Evolutionary conservation across 371 early-diverging fungal species (phyloP).

Genomic region (Conidiobolus incongruus): DNA sequence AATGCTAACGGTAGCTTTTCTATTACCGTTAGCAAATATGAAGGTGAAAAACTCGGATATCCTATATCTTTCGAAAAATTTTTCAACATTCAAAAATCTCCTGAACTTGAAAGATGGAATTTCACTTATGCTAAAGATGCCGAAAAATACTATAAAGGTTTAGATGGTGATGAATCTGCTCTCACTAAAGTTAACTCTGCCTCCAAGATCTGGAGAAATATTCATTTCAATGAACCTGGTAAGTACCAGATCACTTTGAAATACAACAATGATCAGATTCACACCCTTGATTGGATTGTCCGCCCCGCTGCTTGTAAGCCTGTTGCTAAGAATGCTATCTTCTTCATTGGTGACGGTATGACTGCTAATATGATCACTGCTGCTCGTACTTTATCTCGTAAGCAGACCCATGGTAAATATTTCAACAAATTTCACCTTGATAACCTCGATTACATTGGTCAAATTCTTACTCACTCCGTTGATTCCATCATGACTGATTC

Average conservation of each 20-base stretch:
- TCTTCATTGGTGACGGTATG: too few relatives aligned
- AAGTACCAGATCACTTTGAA: slow-evolving; percentile 25
- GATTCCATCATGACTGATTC: slow-evolving; percentile 52
- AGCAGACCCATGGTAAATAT: slow-evolving; percentile 26
- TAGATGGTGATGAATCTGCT: slow-evolving; percentile 8
- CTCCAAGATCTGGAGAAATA: slow-evolving; percentile 28
- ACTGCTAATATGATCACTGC: too few relatives aligned
- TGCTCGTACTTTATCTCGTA: too few relatives aligned
- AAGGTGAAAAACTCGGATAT: slow-evolving; percentile 5
- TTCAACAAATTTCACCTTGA: slow-evolving; percentile 31
- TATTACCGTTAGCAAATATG: slow-evolving; percentile 8
- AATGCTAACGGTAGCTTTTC: slow-evolving; percentile 6
- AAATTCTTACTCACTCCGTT: slow-evolving; percentile 39
- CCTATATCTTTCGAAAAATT: slow-evolving; percentile 15
- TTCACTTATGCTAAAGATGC: too few relatives aligned
- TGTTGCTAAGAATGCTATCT: too few relatives aligned
- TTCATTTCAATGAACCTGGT: slow-evolving; percentile 28
- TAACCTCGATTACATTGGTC: slow-evolving; percentile 34
- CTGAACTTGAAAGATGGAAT: slow-evolving; percentile 20
- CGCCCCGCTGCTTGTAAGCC: too few relatives aligned
- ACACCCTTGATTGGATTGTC: too few relatives aligned
- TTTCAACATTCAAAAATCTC: slow-evolving; percentile 15
- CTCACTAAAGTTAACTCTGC: slow-evolving; percentile 21
- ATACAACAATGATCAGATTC: too few relatives aligned
- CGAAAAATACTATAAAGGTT: slow-evolving; percentile 16